Conservation (phyloP, 2,329 filamentous ascomycete genomes). For the Alternaria brassicicola region DNA sequence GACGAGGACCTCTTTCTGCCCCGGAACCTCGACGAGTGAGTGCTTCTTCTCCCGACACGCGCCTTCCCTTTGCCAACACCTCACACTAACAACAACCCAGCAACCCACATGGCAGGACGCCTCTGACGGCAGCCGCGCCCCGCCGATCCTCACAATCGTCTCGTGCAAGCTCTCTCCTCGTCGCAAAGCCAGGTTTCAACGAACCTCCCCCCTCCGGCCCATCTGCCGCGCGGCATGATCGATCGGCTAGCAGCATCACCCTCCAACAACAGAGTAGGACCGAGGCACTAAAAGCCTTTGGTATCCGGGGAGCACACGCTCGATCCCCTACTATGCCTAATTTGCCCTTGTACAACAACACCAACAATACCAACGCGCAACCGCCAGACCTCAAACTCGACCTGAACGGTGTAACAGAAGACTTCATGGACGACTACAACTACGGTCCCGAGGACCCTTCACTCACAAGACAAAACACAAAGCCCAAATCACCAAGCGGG, state of each 20-base stretch:
- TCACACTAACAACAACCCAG: slow-evolving; percentile 33
- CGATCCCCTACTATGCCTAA: slow-evolving; percentile 49
- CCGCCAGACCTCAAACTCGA: slow-evolving; percentile 44
- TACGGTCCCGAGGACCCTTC: slow-evolving; percentile 39
- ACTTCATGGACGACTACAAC: slow-evolving; percentile 46
- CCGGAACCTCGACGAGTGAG: slow-evolving; percentile 50
- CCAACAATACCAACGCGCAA: slow-evolving; percentile 25
- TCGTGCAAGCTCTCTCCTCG: slow-evolving; percentile 30
- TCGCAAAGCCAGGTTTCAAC: slow-evolving; percentile 15
- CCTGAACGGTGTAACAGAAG: slow-evolving; percentile 46
- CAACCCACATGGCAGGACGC: slow-evolving; percentile 45
- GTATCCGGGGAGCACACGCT: slow-evolving; percentile 30
- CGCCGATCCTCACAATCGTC: slow-evolving; percentile 27
- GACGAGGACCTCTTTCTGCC: slow-evolving; percentile 44
- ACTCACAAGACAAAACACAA: slow-evolving; percentile 32
- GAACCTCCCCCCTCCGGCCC: background rate
- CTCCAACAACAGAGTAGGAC: slow-evolving; percentile 34
- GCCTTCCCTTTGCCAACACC: background rate
- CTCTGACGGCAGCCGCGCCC: slow-evolving; percentile 34
- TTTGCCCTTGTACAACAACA: slow-evolving; percentile 39
- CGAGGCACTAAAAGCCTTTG: slow-evolving; percentile 32
- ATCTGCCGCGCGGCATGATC: slow-evolving; percentile 43
- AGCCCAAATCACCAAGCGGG: slow-evolving; percentile 51
- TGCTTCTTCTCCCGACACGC: slow-evolving; percentile 1
- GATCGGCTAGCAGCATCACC: slow-evolving; percentile 44